Evolutionary conservation across 75 land plant species (phyloP).

Genomic region (Larix kaempferi): DNA sequence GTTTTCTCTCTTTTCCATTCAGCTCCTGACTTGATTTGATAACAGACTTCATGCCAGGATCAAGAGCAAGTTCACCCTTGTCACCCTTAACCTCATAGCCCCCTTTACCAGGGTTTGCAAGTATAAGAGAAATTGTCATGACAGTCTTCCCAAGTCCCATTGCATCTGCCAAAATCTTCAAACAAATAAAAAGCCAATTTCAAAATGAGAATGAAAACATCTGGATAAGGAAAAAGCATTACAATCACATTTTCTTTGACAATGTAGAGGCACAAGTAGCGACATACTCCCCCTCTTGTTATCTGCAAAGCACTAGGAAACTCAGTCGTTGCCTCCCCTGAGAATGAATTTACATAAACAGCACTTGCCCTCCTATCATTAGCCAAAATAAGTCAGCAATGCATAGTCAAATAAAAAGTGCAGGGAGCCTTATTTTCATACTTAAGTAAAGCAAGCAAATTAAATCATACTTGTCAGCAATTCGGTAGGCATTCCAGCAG

Average conservation of each 20-base stretch:
- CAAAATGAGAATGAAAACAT: neutral
- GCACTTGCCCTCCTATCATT: conserved; percentile 50
- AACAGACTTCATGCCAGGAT: neutral
- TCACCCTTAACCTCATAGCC: conserved; percentile 13
- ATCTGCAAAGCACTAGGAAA: conserved; percentile 71
- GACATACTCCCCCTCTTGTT: conserved; percentile 82
- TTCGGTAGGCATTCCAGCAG: conserved; percentile 75
- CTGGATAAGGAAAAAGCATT: neutral
- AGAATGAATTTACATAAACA: conserved; percentile 75
- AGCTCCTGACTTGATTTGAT: conserved; percentile 2
- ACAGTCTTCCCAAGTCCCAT: conserved; percentile 95
- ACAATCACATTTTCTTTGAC: neutral
- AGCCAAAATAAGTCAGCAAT: neutral
- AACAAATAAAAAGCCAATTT: neutral
- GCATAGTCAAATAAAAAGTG: neutral
- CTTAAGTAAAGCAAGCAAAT: neutral
- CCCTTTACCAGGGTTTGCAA: conserved; percentile 45
- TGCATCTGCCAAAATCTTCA: conserved; percentile 73
- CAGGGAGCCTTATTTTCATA: neutral
- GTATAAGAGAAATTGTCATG: conserved; percentile 79
- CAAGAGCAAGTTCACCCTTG: neutral
- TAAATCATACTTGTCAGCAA: conserved; percentile 57
- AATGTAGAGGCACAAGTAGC: conserved; percentile 1
- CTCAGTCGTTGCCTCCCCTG: conserved; percentile 73
- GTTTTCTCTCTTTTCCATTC: neutral